Conservation (phyloP, 495 filamentous ascomycete species). For the Penicillium salamii region DNA sequence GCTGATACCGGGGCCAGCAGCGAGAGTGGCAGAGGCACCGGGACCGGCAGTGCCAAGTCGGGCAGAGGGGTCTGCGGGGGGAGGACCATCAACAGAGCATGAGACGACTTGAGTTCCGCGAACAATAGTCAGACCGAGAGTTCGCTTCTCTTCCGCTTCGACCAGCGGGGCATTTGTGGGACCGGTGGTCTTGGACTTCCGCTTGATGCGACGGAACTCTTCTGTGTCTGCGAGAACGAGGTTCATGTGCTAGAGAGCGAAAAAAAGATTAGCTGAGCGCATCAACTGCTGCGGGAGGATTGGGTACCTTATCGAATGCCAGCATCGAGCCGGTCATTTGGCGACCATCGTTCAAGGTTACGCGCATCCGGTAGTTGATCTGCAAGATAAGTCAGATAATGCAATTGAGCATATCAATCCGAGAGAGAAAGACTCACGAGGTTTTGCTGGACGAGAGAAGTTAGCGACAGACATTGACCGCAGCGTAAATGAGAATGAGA, state of each 20-base stretch:
- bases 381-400: conserved; percentile 41
- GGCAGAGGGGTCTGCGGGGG: conserved; percentile 90
- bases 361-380: conserved; percentile 99
- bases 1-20: conserved; percentile 84
- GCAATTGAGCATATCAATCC: background rate
- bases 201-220: conserved; percentile 94
- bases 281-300: background rate
- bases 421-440: conserved; percentile 66
- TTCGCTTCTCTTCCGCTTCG: conserved; percentile 94
- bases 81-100: conserved; percentile 91
- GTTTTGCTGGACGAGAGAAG: conserved; percentile 71
- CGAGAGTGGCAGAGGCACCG: conserved; percentile 60
- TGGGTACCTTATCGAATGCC: conserved; percentile 87
- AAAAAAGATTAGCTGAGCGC: conserved; percentile 19
- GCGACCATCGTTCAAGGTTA: conserved; percentile 91
- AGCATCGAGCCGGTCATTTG: conserved; percentile 98
- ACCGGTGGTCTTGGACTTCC: conserved; percentile 73
- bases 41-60: conserved; percentile 77
- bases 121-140: conserved; percentile 89
- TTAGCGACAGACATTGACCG: conserved; percentile 73
- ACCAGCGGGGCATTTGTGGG: conserved; percentile 61
- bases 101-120: conserved; percentile 92
- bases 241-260: conserved; percentile 82
- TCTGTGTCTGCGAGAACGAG: conserved; percentile 98
- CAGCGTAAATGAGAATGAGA: conserved; percentile 27